Evolutionary conservation across 2,329 filamentous ascomycete genomes (phyloP), one percentile per base, ranked within the genome.

Genomic region (Atkinsonella texensis): DNA sequence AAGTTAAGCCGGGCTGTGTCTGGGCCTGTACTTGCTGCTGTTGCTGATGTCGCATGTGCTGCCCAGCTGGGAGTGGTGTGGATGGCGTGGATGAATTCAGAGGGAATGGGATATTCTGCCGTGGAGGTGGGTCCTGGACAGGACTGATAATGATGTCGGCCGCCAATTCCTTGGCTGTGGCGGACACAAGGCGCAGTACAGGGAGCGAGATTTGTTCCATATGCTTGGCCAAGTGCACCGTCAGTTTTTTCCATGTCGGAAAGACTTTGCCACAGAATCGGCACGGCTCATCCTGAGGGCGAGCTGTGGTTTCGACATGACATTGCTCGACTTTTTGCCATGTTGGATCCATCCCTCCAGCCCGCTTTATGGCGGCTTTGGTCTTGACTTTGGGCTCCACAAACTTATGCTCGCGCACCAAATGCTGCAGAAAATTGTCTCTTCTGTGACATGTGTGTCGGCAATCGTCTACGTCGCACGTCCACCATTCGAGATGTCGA

Each of bases 181-280:
- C 63, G 5, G 73, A 73, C 3, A 83, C 79, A 2, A 84, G 71
- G 15, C 72, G 70, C 52, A 95, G 72, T 33, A 95, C 80, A 0
- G 90, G 89, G 62, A 95, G 78, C 60, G 87, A 87, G 62, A 95
- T 86, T 57, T 89, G 83, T 66, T 95, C 89, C 89, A 96, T 93
- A 65, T 96, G 90, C 66, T 91, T 91, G 48, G 89, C 89, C 63
- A 95, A 70, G 68, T 95, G 90, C n/a, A 93, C 88, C 0, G 87
- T 94, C 54, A 95, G 72, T 69, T 94, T 94, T 75, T 95, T 95
- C 89, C 89, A 95, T 40, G 81, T 87, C 35, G 79, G 81, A 65
- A 89, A 90, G 12, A 79, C 74, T 66, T 85, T 89, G 54, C 84
- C 85, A 62, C 90, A 95, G 71, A 95, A 95, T 42, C 86, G 82